These are phyloP conservation scores for Syzygium aromaticum DNA, from an alignment of 345 rosid genomes.

Conservation along the genomic window DNA sequence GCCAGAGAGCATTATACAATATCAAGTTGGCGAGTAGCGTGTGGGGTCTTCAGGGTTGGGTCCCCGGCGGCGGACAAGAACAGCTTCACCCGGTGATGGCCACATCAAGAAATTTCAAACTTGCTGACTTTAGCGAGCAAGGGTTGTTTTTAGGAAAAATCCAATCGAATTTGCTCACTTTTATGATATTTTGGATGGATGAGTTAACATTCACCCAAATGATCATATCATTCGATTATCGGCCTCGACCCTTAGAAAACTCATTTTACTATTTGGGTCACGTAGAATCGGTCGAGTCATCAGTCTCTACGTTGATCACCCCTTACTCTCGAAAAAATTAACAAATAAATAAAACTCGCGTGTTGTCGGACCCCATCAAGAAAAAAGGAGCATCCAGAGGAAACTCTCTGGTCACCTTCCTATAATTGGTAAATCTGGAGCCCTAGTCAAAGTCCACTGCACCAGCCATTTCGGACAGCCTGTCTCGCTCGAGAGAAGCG, in stretches of 20 bases:
- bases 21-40: background rate
- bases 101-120: background rate
- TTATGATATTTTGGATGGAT: background rate
- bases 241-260: background rate
- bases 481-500: background rate
- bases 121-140: background rate
- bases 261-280: background rate
- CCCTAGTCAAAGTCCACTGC: background rate
- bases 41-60: background rate
- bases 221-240: background rate
- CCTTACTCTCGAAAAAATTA: background rate
- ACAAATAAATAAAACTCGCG: background rate
- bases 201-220: background rate
- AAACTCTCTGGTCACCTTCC: background rate
- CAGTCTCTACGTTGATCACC: background rate
- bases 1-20: background rate
- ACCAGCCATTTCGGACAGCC: background rate
- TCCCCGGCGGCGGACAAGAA: background rate
- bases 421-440: background rate
- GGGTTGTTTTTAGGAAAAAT: too few relatives aligned
- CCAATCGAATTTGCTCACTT: background rate
- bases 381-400: background rate
- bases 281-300: background rate
- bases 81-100: background rate
- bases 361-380: background rate